phyloP scores from a whole-genome alignment of 306 rosid species.

The Sicyos edulis region DNA sequence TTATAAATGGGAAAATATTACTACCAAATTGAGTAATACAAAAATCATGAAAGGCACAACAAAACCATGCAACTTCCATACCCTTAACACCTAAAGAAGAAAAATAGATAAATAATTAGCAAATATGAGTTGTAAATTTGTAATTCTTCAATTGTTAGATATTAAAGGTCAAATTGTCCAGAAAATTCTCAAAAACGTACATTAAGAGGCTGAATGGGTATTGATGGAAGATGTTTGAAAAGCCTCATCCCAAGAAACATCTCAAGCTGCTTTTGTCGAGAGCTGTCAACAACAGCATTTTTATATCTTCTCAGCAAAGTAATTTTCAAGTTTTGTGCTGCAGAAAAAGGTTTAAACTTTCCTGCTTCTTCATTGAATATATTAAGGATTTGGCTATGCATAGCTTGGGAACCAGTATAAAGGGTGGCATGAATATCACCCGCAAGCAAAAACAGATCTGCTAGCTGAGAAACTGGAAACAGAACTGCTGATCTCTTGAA shows the following conservation, averaged over 20 bases:
- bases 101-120: background rate
- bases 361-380: slow-evolving; percentile 92
- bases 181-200: slow-evolving; percentile 47
- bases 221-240: slow-evolving; percentile 97
- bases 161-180: background rate
- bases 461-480: slow-evolving; percentile 82
- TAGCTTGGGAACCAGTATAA: slow-evolving; percentile 98
- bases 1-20: background rate
- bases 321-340: slow-evolving; percentile 91
- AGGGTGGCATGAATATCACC: slow-evolving; percentile 98
- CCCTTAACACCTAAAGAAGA: background rate
- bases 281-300: slow-evolving; percentile 91
- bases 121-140: background rate
- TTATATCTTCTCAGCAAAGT: slow-evolving; percentile 92
- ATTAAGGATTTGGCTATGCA: slow-evolving; percentile 98
- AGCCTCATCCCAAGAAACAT: slow-evolving; percentile 94
- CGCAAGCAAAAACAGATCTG: slow-evolving; percentile 92
- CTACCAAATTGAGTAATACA: no score
- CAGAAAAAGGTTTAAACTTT: slow-evolving; percentile 88
- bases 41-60: background rate
- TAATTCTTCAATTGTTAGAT: background rate
- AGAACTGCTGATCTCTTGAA: slow-evolving; percentile 83
- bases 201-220: slow-evolving; percentile 73
- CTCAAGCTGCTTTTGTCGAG: slow-evolving; percentile 95
- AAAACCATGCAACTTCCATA: background rate